phyloP scores from a whole-genome alignment of 108 stramenopile species.

The Skeletonema tropicum region DNA sequence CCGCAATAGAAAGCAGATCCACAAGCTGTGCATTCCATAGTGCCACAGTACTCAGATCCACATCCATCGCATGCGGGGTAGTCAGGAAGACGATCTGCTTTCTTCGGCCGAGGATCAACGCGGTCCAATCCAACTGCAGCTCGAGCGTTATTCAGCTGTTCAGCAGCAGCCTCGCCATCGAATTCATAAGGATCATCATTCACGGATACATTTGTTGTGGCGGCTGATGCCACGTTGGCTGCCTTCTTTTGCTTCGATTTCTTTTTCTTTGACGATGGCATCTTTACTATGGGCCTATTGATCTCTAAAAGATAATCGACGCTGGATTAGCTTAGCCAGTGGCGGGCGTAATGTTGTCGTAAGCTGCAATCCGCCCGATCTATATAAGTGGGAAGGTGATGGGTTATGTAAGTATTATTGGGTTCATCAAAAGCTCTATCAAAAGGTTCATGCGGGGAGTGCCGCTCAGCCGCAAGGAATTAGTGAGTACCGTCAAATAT shows the following conservation, averaged over 20 bases:
- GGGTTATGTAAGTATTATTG: no score
- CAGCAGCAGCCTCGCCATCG: background rate
- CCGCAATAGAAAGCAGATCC: slow-evolving; percentile 3
- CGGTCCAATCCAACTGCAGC: background rate
- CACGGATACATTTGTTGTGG: background rate
- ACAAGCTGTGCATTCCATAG: slow-evolving; percentile 1
- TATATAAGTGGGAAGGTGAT: no score
- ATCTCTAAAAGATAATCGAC: no score
- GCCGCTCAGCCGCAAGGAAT: no score
- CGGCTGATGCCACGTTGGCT: background rate
- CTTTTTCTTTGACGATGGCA: slow-evolving; percentile 5
- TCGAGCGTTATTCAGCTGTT: background rate
- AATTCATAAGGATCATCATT: background rate
- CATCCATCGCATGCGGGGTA: slow-evolving; percentile 2
- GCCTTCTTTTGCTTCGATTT: background rate
- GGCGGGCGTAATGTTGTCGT: no score
- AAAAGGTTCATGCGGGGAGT: no score
- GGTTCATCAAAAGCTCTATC: no score
- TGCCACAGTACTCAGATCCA: background rate
- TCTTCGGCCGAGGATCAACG: background rate
- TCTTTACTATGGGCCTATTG: no score
- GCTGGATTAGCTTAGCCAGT: no score
- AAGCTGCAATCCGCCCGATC: no score
- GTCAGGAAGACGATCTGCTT: slow-evolving; percentile 3
- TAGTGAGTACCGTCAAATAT: no score